A percentile compares a stretch with the other conserved stretches of the same genome.
These are phyloP conservation scores for Torrubiella hemipterigena DNA, from an alignment of 2,329 filamentous ascomycete species.

Conservation along the genomic window DNA sequence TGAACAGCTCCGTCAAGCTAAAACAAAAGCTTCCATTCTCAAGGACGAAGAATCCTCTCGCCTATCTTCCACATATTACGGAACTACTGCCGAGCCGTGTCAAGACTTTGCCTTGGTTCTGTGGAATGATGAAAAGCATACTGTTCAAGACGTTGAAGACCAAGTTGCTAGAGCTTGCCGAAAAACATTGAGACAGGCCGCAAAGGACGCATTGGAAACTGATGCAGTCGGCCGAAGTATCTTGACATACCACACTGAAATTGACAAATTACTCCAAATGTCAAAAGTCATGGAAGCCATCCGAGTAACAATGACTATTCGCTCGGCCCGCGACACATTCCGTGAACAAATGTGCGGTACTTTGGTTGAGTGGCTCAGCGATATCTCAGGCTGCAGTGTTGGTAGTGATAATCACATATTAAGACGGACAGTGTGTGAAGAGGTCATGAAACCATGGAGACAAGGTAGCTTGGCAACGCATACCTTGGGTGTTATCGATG, in stretches of 20 bases:
- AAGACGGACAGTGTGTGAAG: slow-evolving; percentile 74
- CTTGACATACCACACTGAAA: slow-evolving; percentile 61
- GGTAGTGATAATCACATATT: slow-evolving; percentile 70
- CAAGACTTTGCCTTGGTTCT: slow-evolving; percentile 71
- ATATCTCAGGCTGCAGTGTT: slow-evolving; percentile 82
- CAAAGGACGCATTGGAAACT: slow-evolving; percentile 71
- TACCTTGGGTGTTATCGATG: slow-evolving; percentile 33
- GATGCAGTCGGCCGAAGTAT: slow-evolving; percentile 82
- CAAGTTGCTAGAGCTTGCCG: slow-evolving; percentile 85
- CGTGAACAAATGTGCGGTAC: slow-evolving; percentile 98
- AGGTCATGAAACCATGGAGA: slow-evolving; percentile 79
- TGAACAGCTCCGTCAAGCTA: slow-evolving; percentile 79
- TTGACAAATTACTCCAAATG: slow-evolving; percentile 62
- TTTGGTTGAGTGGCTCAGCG: slow-evolving; percentile 89
- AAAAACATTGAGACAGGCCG: slow-evolving; percentile 55
- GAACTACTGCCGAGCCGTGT: slow-evolving; percentile 33
- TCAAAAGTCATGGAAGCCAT: slow-evolving; percentile 87
- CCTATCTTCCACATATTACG: slow-evolving; percentile 58
- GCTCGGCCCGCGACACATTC: slow-evolving; percentile 89
- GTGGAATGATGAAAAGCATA: slow-evolving; percentile 99
- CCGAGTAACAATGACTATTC: slow-evolving; percentile 88
- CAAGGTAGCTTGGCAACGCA: slow-evolving; percentile 76
- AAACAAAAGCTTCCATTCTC: slow-evolving; percentile 69
- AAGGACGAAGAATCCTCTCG: slow-evolving; percentile 74
- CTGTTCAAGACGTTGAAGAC: slow-evolving; percentile 76